Conservation (phyloP, 2,329 filamentous ascomycete genomes). For the Penicillium oxalicum region DNA sequence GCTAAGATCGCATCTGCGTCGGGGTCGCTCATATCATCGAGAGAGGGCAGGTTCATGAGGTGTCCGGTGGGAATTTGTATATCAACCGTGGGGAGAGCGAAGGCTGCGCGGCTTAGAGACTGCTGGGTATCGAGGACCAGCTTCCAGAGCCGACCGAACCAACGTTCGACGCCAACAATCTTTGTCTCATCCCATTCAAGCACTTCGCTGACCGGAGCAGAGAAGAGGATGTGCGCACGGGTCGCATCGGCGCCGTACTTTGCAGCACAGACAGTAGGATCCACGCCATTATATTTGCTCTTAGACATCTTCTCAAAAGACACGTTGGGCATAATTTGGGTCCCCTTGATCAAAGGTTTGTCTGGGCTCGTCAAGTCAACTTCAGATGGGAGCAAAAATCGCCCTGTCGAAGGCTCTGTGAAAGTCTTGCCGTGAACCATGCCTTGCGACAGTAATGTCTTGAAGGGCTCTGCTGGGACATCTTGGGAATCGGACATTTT, state of each 20-base stretch:
- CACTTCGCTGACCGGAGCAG: slow-evolving; percentile 75
- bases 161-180: slow-evolving; percentile 74
- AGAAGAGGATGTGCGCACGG: slow-evolving; percentile 81
- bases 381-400: slow-evolving; percentile 71
- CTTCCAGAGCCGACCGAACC: slow-evolving; percentile 64
- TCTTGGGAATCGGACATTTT: slow-evolving; percentile 31
- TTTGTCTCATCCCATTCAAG: slow-evolving; percentile 83
- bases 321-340: slow-evolving; percentile 53
- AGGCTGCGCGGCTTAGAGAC: slow-evolving; percentile 19
- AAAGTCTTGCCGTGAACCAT: slow-evolving; percentile 91
- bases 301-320: slow-evolving; percentile 93
- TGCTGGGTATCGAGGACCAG: slow-evolving; percentile 42
- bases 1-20: slow-evolving; percentile 54
- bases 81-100: slow-evolving; percentile 17
- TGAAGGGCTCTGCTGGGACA: slow-evolving; percentile 65
- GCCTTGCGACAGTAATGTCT: slow-evolving; percentile 75
- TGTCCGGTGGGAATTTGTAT: slow-evolving; percentile 15
- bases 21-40: slow-evolving; percentile 29
- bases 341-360: slow-evolving; percentile 57
- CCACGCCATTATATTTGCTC: slow-evolving; percentile 87
- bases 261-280: slow-evolving; percentile 65
- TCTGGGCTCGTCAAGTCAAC: slow-evolving; percentile 57
- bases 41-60: slow-evolving; percentile 22
- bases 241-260: slow-evolving; percentile 78
- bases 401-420: slow-evolving; percentile 65